A percentile compares a stretch with the other conserved stretches of the same genome.
phyloP scores from a whole-genome alignment of 1,139 yeast genomes.

The Geotrichum phurueaensis region DNA sequence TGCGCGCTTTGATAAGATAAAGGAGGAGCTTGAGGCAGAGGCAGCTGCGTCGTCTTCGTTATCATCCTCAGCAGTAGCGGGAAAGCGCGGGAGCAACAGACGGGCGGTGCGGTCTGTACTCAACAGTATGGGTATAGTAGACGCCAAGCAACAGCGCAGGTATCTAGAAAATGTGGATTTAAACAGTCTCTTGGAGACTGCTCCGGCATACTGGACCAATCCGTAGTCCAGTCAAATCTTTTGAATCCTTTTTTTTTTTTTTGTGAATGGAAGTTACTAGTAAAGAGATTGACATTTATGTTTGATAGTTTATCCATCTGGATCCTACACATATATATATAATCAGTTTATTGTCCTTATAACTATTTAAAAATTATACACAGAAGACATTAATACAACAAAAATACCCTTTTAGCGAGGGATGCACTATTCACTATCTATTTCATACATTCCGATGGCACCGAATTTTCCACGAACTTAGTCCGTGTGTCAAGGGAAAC shows the following conservation, averaged over 20 bases:
- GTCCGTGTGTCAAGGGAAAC: too few species aligned
- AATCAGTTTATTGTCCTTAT: too few species aligned
- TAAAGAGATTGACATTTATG: too few species aligned
- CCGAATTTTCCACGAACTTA: too few species aligned
- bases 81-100: neutral
- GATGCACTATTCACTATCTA: too few species aligned
- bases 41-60: neutral
- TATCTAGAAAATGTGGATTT: neutral
- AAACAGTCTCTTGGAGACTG: neutral
- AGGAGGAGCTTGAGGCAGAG: neutral
- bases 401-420: too few species aligned
- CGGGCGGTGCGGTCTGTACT: neutral
- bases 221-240: neutral
- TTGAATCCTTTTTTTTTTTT: neutral
- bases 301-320: too few species aligned
- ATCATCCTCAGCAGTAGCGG: neutral
- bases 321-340: too few species aligned
- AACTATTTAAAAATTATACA: too few species aligned
- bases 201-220: neutral
- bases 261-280: neutral
- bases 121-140: neutral
- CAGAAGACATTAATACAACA: too few species aligned
- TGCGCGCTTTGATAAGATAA: slow-evolving; percentile 26
- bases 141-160: neutral
- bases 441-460: too few species aligned